Base-by-base conservation (phyloP, 2,329 filamentous ascomycete genomes). In the Aspergillus sergii region DNA sequence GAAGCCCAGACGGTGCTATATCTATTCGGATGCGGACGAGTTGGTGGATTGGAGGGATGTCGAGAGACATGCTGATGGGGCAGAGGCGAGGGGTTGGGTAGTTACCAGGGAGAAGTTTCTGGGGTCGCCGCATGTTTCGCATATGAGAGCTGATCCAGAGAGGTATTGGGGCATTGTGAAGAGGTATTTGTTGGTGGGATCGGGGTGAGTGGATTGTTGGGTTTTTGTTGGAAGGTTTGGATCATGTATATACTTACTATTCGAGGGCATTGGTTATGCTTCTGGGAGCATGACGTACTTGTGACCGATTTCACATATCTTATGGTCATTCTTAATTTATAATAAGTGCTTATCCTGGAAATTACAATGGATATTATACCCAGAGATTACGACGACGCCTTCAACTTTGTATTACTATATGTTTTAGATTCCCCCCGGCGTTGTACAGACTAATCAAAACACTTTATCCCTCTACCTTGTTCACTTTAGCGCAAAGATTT, bases 1-100 rank as follows among this genome's bases (percentile, higher is more conserved):
- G 3, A 51, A 61, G 46, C 26, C 16, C 14, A 30, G 61, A 32
- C 72, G 76, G 39, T 79, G 75, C 62, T 81, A 81, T 68, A 72
- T 80, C 0, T 81, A 80, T 59, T 79, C 78, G 3, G 75, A 79
- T 46, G 55, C 67, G 19, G 79, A 81, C 69, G 73, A 76, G 16
- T 63, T 80, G 64, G 73, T 80, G 14, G 53, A 71, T 19, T 76
- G 68, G 66, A 65, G 65, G 48, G 74, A 79, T 65, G 75, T 79
- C 9, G 78, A 80, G 64, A 70, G 66, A 39, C 78, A 81, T 72
- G 75, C 76, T 1, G 60, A 55, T 10, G 64, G 74, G 14, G 73
- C 79, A 30, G 74, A 73, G 61, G 57, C 66, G 3, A 73, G 65
- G 58, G 73, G 75, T 1, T 77, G 75, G 66, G 30, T 57, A 12